Base-by-base conservation (phyloP, 148 eudicot genomes). In the Mesembryanthemum crystallinum region DNA sequence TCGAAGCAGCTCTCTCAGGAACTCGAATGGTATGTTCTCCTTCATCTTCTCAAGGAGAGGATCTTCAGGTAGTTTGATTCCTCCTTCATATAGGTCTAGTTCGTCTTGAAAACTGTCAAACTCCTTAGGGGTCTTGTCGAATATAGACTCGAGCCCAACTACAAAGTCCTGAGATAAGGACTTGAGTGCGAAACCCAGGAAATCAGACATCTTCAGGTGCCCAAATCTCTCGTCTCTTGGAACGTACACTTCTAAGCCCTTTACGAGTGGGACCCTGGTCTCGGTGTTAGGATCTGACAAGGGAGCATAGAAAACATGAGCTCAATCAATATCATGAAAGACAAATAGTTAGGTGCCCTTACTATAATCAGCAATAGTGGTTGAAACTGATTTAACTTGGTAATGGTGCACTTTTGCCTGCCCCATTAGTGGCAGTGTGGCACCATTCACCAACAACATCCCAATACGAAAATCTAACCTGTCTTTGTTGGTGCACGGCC, bases 151-250 rank as follows among this genome's bases (percentile, higher is more conserved):
- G 1, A 91, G 67, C 69, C 82, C 92, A 1, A 87, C 88, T 12
- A 71, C 66, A 23, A 93, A 83, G 78, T 78, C 82, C 61, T 93
- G 98, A 58, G 80, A 69, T 21, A 85, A 29, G 1, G 94, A 82
- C 79, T 89, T 91, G 27, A 91, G 82, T 20, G 83, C 86, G 71
- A 88, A 88, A 54, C 84, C 92, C 10, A 87, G 76, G 54, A 85
- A 86, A 77, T 91, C 96, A 30, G 89, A 72, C 84, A 89, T 59
- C 84, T 91, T 91, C 72, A 91, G 18, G 64, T 86, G 89, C 27
- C 92, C 87, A 45, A 93, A 89, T 67, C 83, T 80, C 75, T 93
- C 98, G 54, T 93, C 98, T 80, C 94, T 87, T 30, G 98, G 98
- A 64, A 89, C 91, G 76, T 91, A 93, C 58, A 91, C 82, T 42